Evolutionary conservation across 768 basidiomycete genomes (phyloP).

Genomic region (Boletellus sp.): DNA sequence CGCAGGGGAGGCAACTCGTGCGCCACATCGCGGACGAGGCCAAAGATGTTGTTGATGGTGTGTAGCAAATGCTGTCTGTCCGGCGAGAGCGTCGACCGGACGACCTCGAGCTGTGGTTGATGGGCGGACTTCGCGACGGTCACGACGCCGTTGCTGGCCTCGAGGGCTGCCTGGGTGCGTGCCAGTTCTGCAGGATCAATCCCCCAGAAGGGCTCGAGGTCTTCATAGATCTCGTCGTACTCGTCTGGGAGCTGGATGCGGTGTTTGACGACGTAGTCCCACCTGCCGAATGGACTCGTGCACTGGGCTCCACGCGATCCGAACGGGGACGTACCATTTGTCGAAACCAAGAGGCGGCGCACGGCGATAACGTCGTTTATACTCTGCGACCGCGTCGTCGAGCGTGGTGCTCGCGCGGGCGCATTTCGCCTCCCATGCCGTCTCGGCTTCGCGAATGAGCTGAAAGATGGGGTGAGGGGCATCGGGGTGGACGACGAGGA

Average conservation of each 20-base stretch:
- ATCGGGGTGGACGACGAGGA: constrained; percentile 33
- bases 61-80: neutral
- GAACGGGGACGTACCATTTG: constrained; percentile 32
- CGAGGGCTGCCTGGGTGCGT: constrained; percentile 16
- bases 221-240: constrained; percentile 42
- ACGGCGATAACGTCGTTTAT: constrained; percentile 32
- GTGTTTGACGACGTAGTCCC: constrained; percentile 39
- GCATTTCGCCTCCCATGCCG: constrained; percentile 35
- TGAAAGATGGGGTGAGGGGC: constrained; percentile 44
- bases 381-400: constrained; percentile 37
- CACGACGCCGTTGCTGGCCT: constrained; percentile 9
- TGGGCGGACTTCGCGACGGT: constrained; percentile 24
- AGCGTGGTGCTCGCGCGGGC: constrained; percentile 36
- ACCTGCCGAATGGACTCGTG: constrained; percentile 24
- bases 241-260: constrained; percentile 42
- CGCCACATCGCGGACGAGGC: constrained; percentile 26
- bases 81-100: constrained; percentile 11
- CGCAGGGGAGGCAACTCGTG: constrained; percentile 31
- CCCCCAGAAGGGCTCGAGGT: constrained; percentile 37
- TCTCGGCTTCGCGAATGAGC: constrained; percentile 36
- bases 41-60: constrained; percentile 14
- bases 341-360: constrained; percentile 42
- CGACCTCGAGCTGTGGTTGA: constrained; percentile 8
- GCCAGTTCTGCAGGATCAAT: constrained; percentile 31
- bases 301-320: rapidly evolving